These are phyloP conservation scores for Ophiostoma sp. DNA, from an alignment of 2,329 filamentous ascomycete species.

Conservation along the genomic window DNA sequence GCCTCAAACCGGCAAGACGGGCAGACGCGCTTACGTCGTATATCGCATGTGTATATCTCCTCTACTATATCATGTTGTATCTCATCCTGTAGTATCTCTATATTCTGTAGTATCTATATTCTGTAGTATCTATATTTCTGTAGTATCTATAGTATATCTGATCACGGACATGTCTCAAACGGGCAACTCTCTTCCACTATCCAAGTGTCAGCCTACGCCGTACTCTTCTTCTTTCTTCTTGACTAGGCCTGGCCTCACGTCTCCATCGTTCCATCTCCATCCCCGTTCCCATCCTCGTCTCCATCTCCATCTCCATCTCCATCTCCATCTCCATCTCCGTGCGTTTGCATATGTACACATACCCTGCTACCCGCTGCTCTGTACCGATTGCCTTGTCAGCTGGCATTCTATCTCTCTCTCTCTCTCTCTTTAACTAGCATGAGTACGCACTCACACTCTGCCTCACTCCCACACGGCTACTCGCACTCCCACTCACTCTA, in stretches of 20 bases:
- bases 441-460: no score
- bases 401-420: neutral
- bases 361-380: neutral
- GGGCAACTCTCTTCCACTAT: neutral
- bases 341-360: neutral
- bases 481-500: neutral
- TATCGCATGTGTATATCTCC: no score
- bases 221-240: no score
- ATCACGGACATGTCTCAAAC: neutral
- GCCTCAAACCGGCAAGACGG: neutral
- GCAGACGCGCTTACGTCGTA: neutral
- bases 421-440: neutral
- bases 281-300: neutral
- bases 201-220: no score
- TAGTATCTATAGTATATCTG: neutral
- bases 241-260: neutral
- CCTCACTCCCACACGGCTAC: no score
- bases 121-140: no score
- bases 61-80: no score
- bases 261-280: neutral
- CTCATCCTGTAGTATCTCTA: no score
- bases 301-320: neutral
- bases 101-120: neutral
- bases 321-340: constrained; percentile 1
- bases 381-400: neutral